Percentiles rank a stretch among this genome's conserved stretches.
Evolutionary conservation across 768 basidiomycete species (phyloP).

Genomic region (Leccinum rimulosum): DNA sequence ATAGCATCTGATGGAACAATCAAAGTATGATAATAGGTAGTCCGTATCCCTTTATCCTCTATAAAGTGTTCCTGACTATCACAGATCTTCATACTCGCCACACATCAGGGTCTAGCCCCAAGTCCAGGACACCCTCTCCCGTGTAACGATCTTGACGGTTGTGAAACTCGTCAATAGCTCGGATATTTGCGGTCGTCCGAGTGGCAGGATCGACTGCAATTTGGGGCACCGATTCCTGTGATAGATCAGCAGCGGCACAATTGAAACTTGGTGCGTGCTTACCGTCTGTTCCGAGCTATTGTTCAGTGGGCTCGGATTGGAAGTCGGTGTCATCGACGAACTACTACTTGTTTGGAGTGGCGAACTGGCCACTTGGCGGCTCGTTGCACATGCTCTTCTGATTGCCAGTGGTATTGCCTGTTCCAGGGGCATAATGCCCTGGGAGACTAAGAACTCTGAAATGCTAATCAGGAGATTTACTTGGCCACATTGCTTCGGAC

Average conservation of each 20-base stretch:
- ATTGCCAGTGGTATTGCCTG: constrained; percentile 22
- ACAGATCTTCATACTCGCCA: background rate
- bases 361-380: constrained; percentile 35
- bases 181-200: background rate
- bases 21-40: background rate
- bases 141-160: constrained; percentile 2
- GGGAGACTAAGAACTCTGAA: constrained; percentile 48
- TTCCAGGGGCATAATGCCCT: constrained; percentile 44
- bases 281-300: constrained; percentile 9
- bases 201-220: background rate
- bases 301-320: constrained; percentile 7
- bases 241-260: background rate
- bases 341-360: background rate
- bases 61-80: no score
- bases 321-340: background rate
- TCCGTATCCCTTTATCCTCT: background rate
- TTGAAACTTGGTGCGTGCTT: background rate
- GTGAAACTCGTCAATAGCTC: constrained; percentile 11
- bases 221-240: background rate
- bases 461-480: background rate
- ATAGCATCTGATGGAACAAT: background rate
- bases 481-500: constrained; percentile 5
- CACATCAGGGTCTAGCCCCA: background rate
- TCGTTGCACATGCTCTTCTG: constrained; percentile 18
- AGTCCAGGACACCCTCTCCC: constrained; percentile 19